Conservation (phyloP, 495 filamentous ascomycete species). For the Neurospora sp. region DNA sequence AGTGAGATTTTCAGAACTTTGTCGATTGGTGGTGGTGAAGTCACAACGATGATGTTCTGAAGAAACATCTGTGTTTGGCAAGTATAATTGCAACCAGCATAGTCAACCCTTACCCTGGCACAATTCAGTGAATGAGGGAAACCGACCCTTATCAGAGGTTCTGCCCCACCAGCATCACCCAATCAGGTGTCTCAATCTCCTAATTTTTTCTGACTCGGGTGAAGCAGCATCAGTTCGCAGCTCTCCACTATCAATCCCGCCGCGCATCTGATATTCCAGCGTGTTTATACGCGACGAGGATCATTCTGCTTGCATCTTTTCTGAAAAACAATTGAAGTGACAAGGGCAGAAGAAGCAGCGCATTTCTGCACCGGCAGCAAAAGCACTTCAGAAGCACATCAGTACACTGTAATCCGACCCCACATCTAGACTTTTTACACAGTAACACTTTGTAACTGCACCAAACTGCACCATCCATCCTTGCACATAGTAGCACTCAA, state of each 20-base stretch:
- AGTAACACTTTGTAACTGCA: background rate
- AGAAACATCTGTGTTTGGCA: background rate
- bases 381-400: background rate
- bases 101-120: background rate
- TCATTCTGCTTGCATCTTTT: background rate
- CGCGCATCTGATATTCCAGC: background rate
- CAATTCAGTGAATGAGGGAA: background rate
- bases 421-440: background rate
- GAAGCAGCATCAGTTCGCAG: background rate
- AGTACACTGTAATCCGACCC: background rate
- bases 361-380: background rate
- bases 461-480: background rate
- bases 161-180: background rate
- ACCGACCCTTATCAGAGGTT: background rate
- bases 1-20: background rate
- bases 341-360: background rate
- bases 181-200: constrained; percentile 4
- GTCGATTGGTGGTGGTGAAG: background rate
- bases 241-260: background rate
- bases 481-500: background rate
- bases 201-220: background rate
- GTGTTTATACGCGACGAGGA: background rate
- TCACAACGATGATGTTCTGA: background rate
- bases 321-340: background rate
- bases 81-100: background rate